Evolutionary conservation across 768 basidiomycete species (phyloP), one percentile per base, ranked within the genome.

Genomic region (Psilocybe tampanensis): DNA sequence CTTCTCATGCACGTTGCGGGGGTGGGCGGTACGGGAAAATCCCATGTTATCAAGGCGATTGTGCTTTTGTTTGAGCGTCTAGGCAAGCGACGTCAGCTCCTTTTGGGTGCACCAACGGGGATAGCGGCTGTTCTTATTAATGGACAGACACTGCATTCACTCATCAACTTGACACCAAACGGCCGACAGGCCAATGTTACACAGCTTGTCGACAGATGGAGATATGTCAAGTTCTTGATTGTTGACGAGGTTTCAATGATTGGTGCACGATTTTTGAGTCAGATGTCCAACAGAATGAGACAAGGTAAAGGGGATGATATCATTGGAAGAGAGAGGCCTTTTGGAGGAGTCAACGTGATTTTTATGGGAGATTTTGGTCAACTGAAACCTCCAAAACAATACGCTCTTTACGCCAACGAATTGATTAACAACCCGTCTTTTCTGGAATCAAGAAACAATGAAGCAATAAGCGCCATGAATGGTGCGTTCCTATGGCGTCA

Each of bases 211-310:
- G 21, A 19, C 1, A 56, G 59, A 3, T 62, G 61, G 61, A 50
- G 33, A 39, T 13, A 44, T 24, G 49, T 59, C 8, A n/a, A 24
- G n/a, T 59, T 44, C 33, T 36, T 62, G 8, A 45, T 62, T 24
- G 29, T 62, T 9, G 62, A 64, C 29, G 57, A 61, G 34, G 32
- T 61, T 1, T 64, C 63, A 8, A 59, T 64, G 60, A 12, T 64
- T 1, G 59, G 63, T 2, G 39, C 54, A 1, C 2, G 7, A 1
- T 58, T 61, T 29, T 22, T 61, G 3, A 58, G 41, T 22, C n/a
- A 23, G 18, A 8, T 59, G 15, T 62, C 61, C 1, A 23, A 7
- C 2, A 50, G 53, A 21, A 44, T 64, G 0, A 17, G 47, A 1
- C 34, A 44, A 13, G 60, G 48, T 0, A 55, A 59, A 21, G 56